Evolutionary conservation across 331 rosid genomes (phyloP), one percentile per base, ranked within the genome.

Genomic region (Acacia concinna): DNA sequence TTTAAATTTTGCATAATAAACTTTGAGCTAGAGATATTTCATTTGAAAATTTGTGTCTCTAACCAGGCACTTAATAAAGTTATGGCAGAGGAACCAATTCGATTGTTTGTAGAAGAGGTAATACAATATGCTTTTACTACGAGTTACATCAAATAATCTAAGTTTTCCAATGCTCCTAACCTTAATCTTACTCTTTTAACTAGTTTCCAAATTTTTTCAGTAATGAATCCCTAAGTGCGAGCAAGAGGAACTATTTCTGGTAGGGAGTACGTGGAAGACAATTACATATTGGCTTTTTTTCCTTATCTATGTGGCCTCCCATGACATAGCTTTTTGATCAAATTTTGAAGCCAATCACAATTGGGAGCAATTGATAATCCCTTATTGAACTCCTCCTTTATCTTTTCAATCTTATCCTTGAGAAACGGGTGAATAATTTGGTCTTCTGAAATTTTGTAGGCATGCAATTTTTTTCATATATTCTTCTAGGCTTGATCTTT

Each of bases 41-140:
- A 73, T 67, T 85, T 69, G 60, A 68, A 72, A 75, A n/a, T n/a
- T 23, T 79, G 76, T 78, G 56, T 28, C 80, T 20, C 40, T 81
- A 32, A 38, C 74, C 70, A 92, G 96, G 96, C 86, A 82, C 91
- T 90, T 72, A 96, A 87, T 73, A 89, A 85, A 77, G 97, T 93
- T 34, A 86, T 90, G 91, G 85, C 74, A 9, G 84, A 81, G 54
- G 93, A 90, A 84, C 78, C 56, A 59, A 87, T 90, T 80, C 74
- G 80, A 49, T 7, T 79, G 76, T 82, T 92, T 73, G 83, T 88
- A 7, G 87, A 87, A 72, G 87, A 92, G 93, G 97, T 90, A 85
- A 67, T 68, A 74, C 23, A 40, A 44, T 80, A 28, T 47, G 31
- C 59, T 74, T 64, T 77, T 73, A 27, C 68, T 25, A 9, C 77